These are phyloP conservation scores for Pyrenochaeta sp. DNA, from an alignment of 2,329 filamentous ascomycete species.

Conservation along the genomic window DNA sequence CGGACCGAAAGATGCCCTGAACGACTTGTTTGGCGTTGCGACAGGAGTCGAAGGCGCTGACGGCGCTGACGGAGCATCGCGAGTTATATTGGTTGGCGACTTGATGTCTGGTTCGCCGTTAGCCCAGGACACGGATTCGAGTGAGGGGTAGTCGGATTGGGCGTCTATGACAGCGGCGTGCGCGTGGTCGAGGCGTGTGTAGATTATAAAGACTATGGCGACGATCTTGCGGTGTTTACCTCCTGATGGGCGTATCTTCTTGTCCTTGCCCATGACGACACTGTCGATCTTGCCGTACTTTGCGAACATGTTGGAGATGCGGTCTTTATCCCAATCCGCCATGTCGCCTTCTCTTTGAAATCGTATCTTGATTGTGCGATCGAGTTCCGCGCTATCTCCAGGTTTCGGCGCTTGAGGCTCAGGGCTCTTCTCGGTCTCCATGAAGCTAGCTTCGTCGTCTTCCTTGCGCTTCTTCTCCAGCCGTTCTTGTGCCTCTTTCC, in stretches of 20 bases:
- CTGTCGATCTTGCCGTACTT: constrained; percentile 67
- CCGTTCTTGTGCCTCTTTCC: constrained; percentile 63
- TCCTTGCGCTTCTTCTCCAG: constrained; percentile 63
- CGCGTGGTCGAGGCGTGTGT: constrained; percentile 65
- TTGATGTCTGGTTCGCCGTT: constrained; percentile 61
- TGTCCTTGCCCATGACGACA: constrained; percentile 64
- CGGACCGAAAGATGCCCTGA: constrained; percentile 37
- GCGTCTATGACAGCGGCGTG: constrained; percentile 64
- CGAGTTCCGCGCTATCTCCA: constrained; percentile 58
- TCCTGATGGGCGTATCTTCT: constrained; percentile 59
- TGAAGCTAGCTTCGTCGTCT: constrained; percentile 52
- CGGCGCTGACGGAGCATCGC: constrained; percentile 4
- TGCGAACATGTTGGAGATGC: constrained; percentile 58
- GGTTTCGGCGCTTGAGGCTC: constrained; percentile 28
- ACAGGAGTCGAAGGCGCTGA: constrained; percentile 43
- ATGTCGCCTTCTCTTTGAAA: constrained; percentile 60
- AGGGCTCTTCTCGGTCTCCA: constrained; percentile 44
- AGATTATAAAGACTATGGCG: constrained; percentile 65
- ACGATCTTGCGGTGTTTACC: constrained; percentile 61
- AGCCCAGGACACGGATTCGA: constrained; percentile 66
- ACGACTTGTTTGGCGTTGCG: constrained; percentile 36
- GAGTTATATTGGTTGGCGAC: constrained; percentile 22
- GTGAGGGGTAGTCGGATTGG: constrained; percentile 56
- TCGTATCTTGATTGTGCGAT: constrained; percentile 66
- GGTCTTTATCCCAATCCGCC: constrained; percentile 57